phyloP scores from a whole-genome alignment of 768 basidiomycete species.

The Baorangia bicolor region DNA sequence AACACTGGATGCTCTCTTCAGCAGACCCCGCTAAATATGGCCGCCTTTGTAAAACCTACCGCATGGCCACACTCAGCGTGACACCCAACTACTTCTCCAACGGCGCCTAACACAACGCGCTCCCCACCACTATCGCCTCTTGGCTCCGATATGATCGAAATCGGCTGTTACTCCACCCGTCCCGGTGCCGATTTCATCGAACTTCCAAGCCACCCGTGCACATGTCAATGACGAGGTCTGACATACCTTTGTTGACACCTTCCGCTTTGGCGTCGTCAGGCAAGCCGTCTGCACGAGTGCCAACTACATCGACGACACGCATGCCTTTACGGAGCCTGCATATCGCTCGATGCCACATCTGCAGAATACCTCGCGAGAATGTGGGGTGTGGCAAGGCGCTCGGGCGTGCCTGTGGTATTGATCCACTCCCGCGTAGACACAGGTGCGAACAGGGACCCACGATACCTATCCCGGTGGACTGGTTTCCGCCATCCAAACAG shows the following conservation, averaged over 20 bases:
- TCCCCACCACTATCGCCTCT: conserved; percentile 54
- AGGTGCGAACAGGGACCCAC: conserved; percentile 67
- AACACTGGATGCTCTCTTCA: conserved; percentile 26
- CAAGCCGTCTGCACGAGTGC: conserved; percentile 68
- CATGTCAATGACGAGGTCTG: conserved; percentile 18
- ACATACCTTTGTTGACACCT: conserved; percentile 26
- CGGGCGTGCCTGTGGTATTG: conserved; percentile 76
- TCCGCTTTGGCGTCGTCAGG: conserved; percentile 22
- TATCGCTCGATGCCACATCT: conserved; percentile 32
- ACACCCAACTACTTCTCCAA: conserved; percentile 98
- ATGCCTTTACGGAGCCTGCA: conserved; percentile 68
- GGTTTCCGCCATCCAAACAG: conserved; percentile 63
- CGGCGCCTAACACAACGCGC: conserved; percentile 57
- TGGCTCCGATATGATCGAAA: conserved; percentile 80
- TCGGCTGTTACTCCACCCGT: conserved; percentile 93
- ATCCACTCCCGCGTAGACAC: conserved; percentile 95
- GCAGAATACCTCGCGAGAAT: conserved; percentile 51
- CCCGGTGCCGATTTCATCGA: conserved; percentile 76
- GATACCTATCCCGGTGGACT: conserved; percentile 47
- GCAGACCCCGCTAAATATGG: conserved; percentile 10
- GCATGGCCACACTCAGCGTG: conserved; percentile 92
- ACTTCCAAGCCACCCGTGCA: conserved; percentile 54
- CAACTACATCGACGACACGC: conserved; percentile 93
- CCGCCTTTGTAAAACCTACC: conserved; percentile 45
- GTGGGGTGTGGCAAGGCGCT: conserved; percentile 60